Percentiles rank a stretch among this genome's conserved stretches.
Evolutionary conservation across 805 yeast genomes (phyloP).

Genomic region (Candida sanyiensis): DNA sequence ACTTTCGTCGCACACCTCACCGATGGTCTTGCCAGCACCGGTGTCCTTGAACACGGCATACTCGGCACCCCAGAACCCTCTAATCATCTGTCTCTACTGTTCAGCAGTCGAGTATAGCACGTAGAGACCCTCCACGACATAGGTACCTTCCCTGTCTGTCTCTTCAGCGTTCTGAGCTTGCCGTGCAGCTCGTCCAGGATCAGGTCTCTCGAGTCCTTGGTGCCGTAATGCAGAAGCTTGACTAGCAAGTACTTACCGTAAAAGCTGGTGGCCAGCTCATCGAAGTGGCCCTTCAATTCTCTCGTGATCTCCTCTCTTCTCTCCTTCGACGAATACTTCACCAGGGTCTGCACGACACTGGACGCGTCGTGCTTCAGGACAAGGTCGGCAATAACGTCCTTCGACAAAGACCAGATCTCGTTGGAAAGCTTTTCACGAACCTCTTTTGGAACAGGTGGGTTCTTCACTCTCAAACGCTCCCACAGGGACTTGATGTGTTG

Average conservation of each 20-base stretch:
- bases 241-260: slow-evolving; percentile 91
- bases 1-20: slow-evolving; percentile 58
- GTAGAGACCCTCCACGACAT: slow-evolving; percentile 89
- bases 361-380: slow-evolving; percentile 96
- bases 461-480: slow-evolving; percentile 86
- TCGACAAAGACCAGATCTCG: slow-evolving; percentile 79
- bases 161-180: slow-evolving; percentile 81
- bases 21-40: slow-evolving; percentile 55
- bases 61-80: slow-evolving; percentile 96
- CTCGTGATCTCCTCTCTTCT: slow-evolving; percentile 66
- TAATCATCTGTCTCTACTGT: slow-evolving; percentile 84
- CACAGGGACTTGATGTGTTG: slow-evolving; percentile 80
- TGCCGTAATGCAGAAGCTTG: slow-evolving; percentile 87
- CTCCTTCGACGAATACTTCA: slow-evolving; percentile 77
- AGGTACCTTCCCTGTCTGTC: slow-evolving; percentile 98
- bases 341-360: slow-evolving; percentile 88
- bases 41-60: slow-evolving; percentile 84
- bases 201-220: slow-evolving; percentile 67
- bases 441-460: slow-evolving; percentile 72
- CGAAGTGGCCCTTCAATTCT: slow-evolving; percentile 69
- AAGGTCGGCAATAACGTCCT: slow-evolving; percentile 72
- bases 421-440: slow-evolving; percentile 71
- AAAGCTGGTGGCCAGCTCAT: slow-evolving; percentile 81
- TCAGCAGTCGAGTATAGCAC: slow-evolving; percentile 78
- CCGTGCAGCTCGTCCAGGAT: slow-evolving; percentile 88